Evolutionary conservation across 1,284 basidiomycete species (phyloP).

Genomic region (Rhodotorula sp.): DNA sequence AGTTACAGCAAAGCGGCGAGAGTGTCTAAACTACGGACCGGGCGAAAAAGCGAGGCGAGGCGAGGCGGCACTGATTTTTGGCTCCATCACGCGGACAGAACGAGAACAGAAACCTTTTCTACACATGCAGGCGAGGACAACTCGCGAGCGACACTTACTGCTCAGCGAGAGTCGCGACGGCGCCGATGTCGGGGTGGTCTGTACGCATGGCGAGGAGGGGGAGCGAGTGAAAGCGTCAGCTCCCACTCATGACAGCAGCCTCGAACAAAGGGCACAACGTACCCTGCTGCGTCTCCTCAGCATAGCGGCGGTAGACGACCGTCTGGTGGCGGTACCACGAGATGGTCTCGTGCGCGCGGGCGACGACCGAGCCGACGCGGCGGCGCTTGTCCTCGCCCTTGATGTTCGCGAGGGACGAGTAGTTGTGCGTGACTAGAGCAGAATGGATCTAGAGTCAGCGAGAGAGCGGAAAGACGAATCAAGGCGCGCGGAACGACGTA

Average conservation of each 20-base stretch:
- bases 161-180: slow-evolving; percentile 21
- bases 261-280: background rate
- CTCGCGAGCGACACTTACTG: slow-evolving; percentile 13
- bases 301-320: slow-evolving; percentile 51
- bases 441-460: background rate
- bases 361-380: slow-evolving; percentile 45
- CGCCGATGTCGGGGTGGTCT: slow-evolving; percentile 39
- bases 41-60: too few species aligned
- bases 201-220: too few species aligned
- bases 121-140: too few species aligned
- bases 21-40: too few species aligned
- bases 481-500: background rate
- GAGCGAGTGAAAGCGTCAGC: background rate
- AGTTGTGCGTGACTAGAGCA: slow-evolving; percentile 31
- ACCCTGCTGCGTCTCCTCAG: slow-evolving; percentile 45
- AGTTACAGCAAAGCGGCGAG: too few species aligned
- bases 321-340: slow-evolving; percentile 53
- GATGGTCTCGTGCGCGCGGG: slow-evolving; percentile 50
- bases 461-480: slow-evolving; percentile 23
- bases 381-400: slow-evolving; percentile 31
- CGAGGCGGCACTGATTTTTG: too few species aligned
- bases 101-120: too few species aligned
- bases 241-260: too few species aligned
- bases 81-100: too few species aligned
- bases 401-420: slow-evolving; percentile 28